These are phyloP conservation scores for Talaromyces sp. DNA, from an alignment of 2,329 filamentous ascomycete species.

Conservation along the genomic window DNA sequence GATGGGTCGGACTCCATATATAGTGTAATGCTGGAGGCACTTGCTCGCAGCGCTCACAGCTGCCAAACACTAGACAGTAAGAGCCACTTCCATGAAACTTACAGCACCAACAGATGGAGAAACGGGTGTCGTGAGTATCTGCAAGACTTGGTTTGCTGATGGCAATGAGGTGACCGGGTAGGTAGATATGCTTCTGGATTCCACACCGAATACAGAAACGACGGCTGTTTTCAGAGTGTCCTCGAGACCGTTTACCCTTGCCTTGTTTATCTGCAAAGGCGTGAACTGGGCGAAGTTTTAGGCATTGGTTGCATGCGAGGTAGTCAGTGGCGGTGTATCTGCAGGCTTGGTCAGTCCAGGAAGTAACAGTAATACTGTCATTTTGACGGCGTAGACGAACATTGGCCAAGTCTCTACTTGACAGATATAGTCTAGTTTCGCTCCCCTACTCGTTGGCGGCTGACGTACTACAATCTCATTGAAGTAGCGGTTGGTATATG, in stretches of 20 bases:
- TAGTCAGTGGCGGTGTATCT: slow-evolving; percentile 8
- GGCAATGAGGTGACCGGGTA: slow-evolving; percentile 8
- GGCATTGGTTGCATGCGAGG: slow-evolving; percentile 15
- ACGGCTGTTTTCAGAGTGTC: slow-evolving; percentile 10
- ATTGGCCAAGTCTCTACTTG: slow-evolving; percentile 15
- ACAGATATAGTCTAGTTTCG: slow-evolving; percentile 3
- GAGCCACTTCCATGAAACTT: slow-evolving; percentile 8
- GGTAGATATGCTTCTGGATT: slow-evolving; percentile 15
- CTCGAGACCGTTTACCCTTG: slow-evolving; percentile 9
- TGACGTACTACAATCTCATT: slow-evolving; percentile 6
- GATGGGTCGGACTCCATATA: slow-evolving; percentile 11
- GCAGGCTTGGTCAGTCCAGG: background rate
- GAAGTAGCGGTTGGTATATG: slow-evolving; percentile 18
- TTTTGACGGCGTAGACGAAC: background rate
- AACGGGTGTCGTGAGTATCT: background rate
- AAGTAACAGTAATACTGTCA: background rate
- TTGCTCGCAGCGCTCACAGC: slow-evolving; percentile 8
- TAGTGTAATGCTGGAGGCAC: slow-evolving; percentile 11
- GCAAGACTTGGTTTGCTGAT: background rate
- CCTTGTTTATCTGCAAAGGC: slow-evolving; percentile 11
- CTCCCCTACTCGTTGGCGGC: background rate
- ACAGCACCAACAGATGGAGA: slow-evolving; percentile 15
- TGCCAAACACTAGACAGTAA: slow-evolving; percentile 12
- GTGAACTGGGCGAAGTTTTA: slow-evolving; percentile 10
- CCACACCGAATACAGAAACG: slow-evolving; percentile 17